Evolutionary conservation across 2,329 filamentous ascomycete species (phyloP).

Genomic region (Phialocephala subalpina): DNA sequence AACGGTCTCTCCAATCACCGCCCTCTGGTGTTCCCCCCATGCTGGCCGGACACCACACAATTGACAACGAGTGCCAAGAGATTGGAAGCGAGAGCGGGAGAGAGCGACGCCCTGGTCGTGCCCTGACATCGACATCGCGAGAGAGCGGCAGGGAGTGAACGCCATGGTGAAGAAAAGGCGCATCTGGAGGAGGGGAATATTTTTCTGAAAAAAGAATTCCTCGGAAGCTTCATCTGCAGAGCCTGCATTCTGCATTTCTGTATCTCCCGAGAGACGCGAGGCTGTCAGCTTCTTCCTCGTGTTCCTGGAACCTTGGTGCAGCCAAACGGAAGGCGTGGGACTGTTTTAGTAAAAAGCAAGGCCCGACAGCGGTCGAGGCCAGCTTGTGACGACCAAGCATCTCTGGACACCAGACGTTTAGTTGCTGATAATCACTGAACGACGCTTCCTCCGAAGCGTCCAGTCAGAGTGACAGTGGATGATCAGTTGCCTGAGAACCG

Average conservation of each 20-base stretch:
- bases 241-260: background rate
- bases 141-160: background rate
- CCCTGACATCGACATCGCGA: slow-evolving; percentile 7
- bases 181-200: slow-evolving; percentile 3
- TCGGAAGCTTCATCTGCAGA: background rate
- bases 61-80: background rate
- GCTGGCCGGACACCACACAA: background rate
- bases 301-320: slow-evolving; percentile 6
- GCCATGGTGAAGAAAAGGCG: background rate
- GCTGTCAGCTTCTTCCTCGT: background rate
- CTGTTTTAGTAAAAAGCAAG: background rate
- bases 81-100: background rate
- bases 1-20: slow-evolving; percentile 7
- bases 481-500: background rate
- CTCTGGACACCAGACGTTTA: background rate
- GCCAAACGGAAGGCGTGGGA: slow-evolving; percentile 11
- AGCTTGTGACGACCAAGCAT: background rate
- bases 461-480: background rate
- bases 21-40: background rate
- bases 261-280: background rate
- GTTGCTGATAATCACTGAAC: background rate
- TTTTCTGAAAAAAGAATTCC: background rate
- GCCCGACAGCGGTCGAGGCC: background rate
- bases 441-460: background rate
- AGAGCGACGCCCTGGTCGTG: background rate